Percentiles rank a stretch among this genome's conserved stretches.
phyloP scores from a whole-genome alignment of 208 protist species.

The Balamuthia mandrillaris region DNA sequence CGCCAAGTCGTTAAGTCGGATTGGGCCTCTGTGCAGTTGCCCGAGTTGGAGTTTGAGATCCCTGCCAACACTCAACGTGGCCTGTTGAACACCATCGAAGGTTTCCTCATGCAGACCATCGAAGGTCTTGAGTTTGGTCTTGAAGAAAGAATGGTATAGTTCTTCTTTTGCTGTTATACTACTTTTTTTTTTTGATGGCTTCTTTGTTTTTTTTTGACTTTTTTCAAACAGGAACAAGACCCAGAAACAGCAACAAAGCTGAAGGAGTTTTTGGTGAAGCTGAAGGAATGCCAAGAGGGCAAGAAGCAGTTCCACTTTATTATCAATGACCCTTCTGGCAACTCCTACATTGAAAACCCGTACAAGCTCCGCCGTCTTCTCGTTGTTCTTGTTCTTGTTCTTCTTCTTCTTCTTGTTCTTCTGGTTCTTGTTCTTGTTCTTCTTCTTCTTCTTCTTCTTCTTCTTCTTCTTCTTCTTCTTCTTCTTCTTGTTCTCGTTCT shows the following conservation, averaged over 20 bases:
- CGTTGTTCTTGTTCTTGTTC: too few species aligned
- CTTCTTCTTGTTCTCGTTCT: too few species aligned
- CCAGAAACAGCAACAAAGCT: conserved; percentile 60
- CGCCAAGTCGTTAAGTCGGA: conserved; percentile 74
- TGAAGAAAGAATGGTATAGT: background rate
- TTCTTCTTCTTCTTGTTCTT: too few species aligned
- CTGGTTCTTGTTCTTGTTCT: too few species aligned
- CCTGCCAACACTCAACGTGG: conserved; percentile 63
- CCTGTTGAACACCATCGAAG: conserved; percentile 76
- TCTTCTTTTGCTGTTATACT: background rate
- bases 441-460: too few species aligned
- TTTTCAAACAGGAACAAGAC: background rate
- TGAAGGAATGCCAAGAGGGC: conserved; percentile 42
- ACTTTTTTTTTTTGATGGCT: background rate
- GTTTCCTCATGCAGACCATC: conserved; percentile 57
- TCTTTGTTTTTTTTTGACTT: background rate
- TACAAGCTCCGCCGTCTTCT: too few species aligned
- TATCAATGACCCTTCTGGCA: conserved; percentile 76
- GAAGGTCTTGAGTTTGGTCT: conserved; percentile 42
- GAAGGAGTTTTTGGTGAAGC: conserved; percentile 57
- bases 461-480: too few species aligned
- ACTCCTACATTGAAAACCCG: conserved; percentile 76
- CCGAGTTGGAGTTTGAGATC: conserved; percentile 78
- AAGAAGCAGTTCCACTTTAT: conserved; percentile 66
- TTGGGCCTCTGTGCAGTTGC: conserved; percentile 64